These are phyloP conservation scores for Hyaloscypha hepaticicola DNA, from an alignment of 495 filamentous ascomycete species.

Conservation along the genomic window DNA sequence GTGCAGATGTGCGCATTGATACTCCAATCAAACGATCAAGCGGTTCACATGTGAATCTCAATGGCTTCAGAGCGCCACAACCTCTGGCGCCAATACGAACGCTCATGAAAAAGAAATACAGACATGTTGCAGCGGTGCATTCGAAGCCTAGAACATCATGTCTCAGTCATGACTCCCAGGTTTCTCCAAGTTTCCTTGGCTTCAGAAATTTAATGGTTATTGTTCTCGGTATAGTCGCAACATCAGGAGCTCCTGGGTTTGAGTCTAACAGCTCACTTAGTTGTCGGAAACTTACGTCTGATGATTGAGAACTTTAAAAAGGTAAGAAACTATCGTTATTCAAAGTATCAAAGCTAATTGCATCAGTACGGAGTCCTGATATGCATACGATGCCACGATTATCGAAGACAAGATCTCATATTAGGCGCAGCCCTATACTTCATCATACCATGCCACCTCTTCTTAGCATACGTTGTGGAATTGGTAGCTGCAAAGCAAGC, in stretches of 20 bases:
- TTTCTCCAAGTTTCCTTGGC: conserved; percentile 79
- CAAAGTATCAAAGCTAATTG: conserved; percentile 26
- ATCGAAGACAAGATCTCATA: conserved; percentile 72
- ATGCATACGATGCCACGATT: conserved; percentile 87
- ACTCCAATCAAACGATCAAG: conserved; percentile 24
- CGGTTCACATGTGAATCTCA: conserved; percentile 30
- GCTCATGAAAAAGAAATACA: conserved; percentile 59
- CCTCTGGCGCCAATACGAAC: conserved; percentile 25
- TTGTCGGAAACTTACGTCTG: conserved; percentile 88
- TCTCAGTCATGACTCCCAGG: conserved; percentile 75
- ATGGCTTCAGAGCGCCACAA: conserved; percentile 20
- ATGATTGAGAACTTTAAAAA: conserved; percentile 98
- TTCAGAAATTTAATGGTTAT: conserved; percentile 97
- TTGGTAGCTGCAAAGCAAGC: conserved; percentile 74
- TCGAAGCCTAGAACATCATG: conserved; percentile 68
- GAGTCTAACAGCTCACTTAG: conserved; percentile 39
- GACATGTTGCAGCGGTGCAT: conserved; percentile 86
- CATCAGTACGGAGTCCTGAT: conserved; percentile 89
- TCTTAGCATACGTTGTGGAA: conserved; percentile 87
- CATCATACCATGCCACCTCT: conserved; percentile 83
- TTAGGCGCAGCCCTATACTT: conserved; percentile 75
- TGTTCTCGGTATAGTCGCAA: conserved; percentile 63
- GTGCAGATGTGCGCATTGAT: conserved; percentile 8
- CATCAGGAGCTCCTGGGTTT: background rate
- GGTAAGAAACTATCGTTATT: conserved; percentile 43